phyloP scores from a whole-genome alignment of 2,329 filamentous ascomycete genomes.

The Alternaria ethzedia region DNA sequence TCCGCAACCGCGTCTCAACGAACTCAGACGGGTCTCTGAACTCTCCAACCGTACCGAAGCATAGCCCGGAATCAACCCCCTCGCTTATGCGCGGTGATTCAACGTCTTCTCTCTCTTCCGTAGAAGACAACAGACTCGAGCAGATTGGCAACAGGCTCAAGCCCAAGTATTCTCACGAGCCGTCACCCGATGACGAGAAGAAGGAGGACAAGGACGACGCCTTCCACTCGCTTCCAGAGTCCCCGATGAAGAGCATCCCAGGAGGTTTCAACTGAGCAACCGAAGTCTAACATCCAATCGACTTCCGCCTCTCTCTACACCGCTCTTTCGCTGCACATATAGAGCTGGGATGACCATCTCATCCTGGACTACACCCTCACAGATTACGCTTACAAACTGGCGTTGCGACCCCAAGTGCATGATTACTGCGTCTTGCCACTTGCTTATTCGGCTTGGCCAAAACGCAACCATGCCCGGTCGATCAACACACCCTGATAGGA shows the following conservation, averaged over 20 bases:
- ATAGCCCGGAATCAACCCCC: conserved; percentile 42
- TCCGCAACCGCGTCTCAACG: conserved; percentile 52
- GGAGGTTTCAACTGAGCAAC: conserved; percentile 35
- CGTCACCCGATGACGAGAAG: conserved; percentile 21
- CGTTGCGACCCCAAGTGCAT: background rate
- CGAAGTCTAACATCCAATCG: background rate
- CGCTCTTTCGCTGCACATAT: background rate
- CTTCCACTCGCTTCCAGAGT: conserved; percentile 52
- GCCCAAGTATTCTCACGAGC: conserved; percentile 29
- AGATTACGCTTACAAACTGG: background rate
- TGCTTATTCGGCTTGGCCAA: background rate
- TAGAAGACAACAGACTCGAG: conserved; percentile 40
- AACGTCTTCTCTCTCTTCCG: conserved; percentile 40
- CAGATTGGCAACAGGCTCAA: conserved; percentile 34
- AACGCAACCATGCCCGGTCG: background rate
- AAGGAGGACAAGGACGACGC: conserved; percentile 45
- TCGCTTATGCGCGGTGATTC: conserved; percentile 46
- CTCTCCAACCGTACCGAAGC: conserved; percentile 31
- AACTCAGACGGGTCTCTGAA: conserved; percentile 37
- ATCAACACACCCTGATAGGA: background rate
- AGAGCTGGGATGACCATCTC: background rate
- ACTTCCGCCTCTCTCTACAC: background rate
- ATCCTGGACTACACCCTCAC: background rate
- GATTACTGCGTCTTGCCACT: background rate
- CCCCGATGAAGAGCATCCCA: conserved; percentile 40